Evolutionary conservation across 2,329 filamentous ascomycete genomes (phyloP).

Genomic region (Stachybotrys chlorohalonatus): DNA sequence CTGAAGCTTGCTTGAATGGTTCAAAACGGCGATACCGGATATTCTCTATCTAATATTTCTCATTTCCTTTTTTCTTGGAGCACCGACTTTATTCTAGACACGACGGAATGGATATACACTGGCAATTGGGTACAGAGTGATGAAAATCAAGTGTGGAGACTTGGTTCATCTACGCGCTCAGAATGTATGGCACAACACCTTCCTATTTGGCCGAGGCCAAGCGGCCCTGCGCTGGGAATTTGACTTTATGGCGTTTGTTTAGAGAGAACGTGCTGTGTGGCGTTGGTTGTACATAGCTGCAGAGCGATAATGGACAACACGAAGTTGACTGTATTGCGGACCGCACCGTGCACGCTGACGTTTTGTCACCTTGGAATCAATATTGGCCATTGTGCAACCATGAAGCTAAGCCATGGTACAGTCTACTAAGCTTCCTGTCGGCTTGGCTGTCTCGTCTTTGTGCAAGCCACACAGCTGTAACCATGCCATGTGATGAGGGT

Average conservation of each 20-base stretch:
- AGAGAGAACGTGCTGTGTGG: neutral
- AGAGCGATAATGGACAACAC: neutral
- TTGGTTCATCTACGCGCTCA: neutral
- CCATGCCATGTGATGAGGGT: too few species aligned
- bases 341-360: too few species aligned
- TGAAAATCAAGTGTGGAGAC: neutral
- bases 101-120: neutral
- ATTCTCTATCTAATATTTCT: neutral
- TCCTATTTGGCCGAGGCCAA: neutral
- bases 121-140: neutral
- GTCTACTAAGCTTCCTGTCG: too few species aligned
- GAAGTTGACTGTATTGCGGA: neutral
- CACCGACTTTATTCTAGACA: neutral
- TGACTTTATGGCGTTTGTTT: neutral
- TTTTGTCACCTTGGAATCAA: too few species aligned
- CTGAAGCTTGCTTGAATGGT: neutral
- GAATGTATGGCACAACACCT: neutral
- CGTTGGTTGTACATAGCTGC: neutral
- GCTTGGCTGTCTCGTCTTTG: too few species aligned
- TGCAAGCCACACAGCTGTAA: too few species aligned
- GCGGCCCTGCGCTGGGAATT: neutral
- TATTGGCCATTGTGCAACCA: too few species aligned
- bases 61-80: neutral
- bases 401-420: too few species aligned
- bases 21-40: neutral